A percentile compares a stretch with the other conserved stretches of the same genome.
Evolutionary conservation across 371 early-diverging fungal genomes (phyloP).

Genomic region (Dinochytrium kinnereticum): DNA sequence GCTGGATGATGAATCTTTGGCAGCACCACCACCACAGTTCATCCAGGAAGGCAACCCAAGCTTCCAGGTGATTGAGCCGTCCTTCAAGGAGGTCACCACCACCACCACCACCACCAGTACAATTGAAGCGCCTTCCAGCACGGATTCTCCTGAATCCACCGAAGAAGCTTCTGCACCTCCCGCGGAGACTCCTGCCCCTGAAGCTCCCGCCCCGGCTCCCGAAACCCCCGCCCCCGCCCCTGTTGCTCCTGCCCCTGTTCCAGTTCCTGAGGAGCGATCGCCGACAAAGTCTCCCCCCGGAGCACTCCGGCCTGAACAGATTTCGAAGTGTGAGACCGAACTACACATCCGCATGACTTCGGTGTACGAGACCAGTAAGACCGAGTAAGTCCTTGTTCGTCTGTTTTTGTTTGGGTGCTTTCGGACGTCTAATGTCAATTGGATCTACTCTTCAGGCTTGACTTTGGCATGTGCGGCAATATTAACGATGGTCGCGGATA

Average conservation of each 20-base stretch:
- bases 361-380: background rate
- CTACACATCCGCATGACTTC: background rate
- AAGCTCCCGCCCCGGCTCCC: background rate
- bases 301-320: background rate
- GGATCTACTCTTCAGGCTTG: background rate
- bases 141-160: background rate
- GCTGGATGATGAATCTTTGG: background rate
- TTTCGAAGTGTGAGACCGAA: background rate
- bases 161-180: background rate
- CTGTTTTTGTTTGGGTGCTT: background rate
- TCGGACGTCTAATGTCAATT: background rate
- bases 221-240: background rate
- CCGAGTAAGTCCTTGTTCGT: background rate
- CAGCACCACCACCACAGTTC: background rate
- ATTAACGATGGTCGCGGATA: constrained; percentile 7
- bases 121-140: background rate
- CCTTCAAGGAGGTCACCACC: background rate
- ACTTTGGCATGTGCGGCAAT: background rate
- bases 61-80: background rate
- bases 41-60: background rate
- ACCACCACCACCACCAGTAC: background rate
- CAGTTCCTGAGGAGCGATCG: background rate
- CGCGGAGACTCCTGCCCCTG: background rate
- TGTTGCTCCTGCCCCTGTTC: background rate
- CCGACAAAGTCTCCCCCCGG: background rate